Conservation (phyloP, 352 stramenopile species). For the Blastocystis sp. region DNA sequence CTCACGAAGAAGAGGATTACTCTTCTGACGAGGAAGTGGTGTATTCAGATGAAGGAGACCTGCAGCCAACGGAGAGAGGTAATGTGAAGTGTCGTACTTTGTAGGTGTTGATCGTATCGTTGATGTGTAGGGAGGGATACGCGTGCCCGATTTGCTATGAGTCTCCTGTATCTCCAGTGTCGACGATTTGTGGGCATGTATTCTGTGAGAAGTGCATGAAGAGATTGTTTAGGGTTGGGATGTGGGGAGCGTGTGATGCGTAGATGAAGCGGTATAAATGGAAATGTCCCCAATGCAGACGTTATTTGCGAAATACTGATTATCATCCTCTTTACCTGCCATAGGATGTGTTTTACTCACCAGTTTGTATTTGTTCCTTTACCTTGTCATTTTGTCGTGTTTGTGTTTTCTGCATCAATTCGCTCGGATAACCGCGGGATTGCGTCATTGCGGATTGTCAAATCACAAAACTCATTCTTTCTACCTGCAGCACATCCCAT, state of each 20-base stretch:
- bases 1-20: background rate
- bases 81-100: conserved; percentile 12
- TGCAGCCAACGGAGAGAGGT: background rate
- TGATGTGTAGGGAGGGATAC: conserved; percentile 51
- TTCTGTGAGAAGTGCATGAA: conserved; percentile 64
- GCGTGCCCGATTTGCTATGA: conserved; percentile 50
- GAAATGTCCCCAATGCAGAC: conserved; percentile 58
- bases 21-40: background rate
- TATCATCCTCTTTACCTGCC: conserved; percentile 55
- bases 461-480: background rate
- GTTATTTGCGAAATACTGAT: background rate
- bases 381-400: background rate
- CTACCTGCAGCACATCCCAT: conserved; percentile 2
- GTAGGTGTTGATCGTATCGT: background rate
- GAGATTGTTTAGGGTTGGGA: conserved; percentile 43
- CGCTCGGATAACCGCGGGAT: conserved; percentile 22
- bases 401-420: background rate
- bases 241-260: background rate
- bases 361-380: conserved; percentile 15
- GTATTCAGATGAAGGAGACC: background rate
- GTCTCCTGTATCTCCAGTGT: conserved; percentile 31
- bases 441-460: background rate
- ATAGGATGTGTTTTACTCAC: background rate
- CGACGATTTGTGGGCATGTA: conserved; percentile 57
- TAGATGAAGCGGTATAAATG: conserved; percentile 23